phyloP scores from a whole-genome alignment of 306 rosid species.

The Lagenaria siceraria region DNA sequence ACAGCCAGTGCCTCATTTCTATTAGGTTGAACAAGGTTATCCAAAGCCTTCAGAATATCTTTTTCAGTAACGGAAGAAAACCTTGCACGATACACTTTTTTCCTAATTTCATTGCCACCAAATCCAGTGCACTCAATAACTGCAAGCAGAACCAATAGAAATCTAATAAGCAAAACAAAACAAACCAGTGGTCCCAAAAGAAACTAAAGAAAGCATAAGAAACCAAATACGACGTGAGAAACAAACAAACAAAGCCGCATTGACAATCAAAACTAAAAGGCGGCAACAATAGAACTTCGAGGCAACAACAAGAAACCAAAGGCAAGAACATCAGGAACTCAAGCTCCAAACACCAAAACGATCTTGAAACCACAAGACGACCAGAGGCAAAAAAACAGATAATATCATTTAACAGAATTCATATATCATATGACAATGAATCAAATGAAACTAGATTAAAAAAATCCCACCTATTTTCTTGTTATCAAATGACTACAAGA shows the following conservation, averaged over 20 bases:
- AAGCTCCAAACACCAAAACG: too few species aligned
- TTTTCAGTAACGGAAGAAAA: slow-evolving; percentile 90
- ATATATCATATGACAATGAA: neutral
- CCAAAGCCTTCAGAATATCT: slow-evolving; percentile 81
- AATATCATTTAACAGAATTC: neutral
- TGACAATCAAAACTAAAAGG: too few species aligned
- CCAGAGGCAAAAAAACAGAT: neutral
- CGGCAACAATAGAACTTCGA: too few species aligned
- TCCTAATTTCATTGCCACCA: slow-evolving; percentile 32
- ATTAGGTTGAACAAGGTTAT: slow-evolving; percentile 76
- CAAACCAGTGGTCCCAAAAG: too few species aligned
- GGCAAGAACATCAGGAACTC: too few species aligned
- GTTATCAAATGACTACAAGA: too few species aligned
- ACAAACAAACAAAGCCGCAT: too few species aligned
- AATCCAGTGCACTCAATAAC: slow-evolving; percentile 75
- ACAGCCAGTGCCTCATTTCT: slow-evolving; percentile 77
- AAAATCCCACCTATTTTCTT: neutral
- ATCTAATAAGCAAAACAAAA: too few species aligned
- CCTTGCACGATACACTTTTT: slow-evolving; percentile 66
- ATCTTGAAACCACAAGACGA: too few species aligned
- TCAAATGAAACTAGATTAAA: neutral
- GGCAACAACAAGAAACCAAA: too few species aligned
- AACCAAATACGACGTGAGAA: too few species aligned
- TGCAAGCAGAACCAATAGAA: slow-evolving; percentile 26
- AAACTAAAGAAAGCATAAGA: too few species aligned